phyloP scores from a whole-genome alignment of 805 yeast genomes.

The Candida nanaspora region DNA sequence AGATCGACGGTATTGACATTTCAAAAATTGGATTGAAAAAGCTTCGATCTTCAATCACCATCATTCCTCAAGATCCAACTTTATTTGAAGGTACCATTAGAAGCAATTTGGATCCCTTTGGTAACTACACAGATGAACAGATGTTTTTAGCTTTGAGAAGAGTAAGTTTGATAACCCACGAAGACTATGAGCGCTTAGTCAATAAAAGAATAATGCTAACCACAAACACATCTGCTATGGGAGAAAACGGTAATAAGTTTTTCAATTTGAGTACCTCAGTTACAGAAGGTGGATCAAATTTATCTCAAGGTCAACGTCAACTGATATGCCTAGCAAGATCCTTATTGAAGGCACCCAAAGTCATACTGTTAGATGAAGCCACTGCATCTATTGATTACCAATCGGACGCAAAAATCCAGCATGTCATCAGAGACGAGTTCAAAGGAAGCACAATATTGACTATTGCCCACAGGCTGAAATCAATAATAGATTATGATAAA shows the following conservation, averaged over 20 bases:
- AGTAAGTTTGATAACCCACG: slow-evolving; percentile 54
- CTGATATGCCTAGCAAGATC: slow-evolving; percentile 76
- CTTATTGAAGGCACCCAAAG: slow-evolving; percentile 62
- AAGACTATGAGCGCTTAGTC: slow-evolving; percentile 25
- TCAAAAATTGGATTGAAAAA: slow-evolving; percentile 59
- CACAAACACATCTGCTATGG: slow-evolving; percentile 8
- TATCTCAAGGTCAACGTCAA: slow-evolving; percentile 84
- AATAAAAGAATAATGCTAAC: slow-evolving; percentile 16
- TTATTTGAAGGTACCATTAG: slow-evolving; percentile 72
- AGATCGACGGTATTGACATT: slow-evolving; percentile 70
- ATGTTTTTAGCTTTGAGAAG: slow-evolving; percentile 69
- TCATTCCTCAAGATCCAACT: slow-evolving; percentile 85
- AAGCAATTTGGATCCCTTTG: slow-evolving; percentile 68
- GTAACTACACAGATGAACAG: slow-evolving; percentile 51
- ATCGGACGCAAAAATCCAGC: slow-evolving; percentile 73
- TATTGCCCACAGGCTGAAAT: slow-evolving; percentile 78
- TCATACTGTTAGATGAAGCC: slow-evolving; percentile 75
- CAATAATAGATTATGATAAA: slow-evolving; percentile 70
- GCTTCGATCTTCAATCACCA: slow-evolving; percentile 71
- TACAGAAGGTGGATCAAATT: slow-evolving; percentile 69
- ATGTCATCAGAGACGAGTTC: slow-evolving; percentile 72
- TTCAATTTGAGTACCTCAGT: slow-evolving; percentile 50
- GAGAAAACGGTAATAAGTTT: slow-evolving; percentile 64
- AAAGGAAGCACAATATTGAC: slow-evolving; percentile 66
- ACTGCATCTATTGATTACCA: slow-evolving; percentile 85